A percentile compares a stretch with the other conserved stretches of the same genome.
Conservation (phyloP, 2,329 filamentous ascomycete species). For the Chaetothyriales sp. region DNA sequence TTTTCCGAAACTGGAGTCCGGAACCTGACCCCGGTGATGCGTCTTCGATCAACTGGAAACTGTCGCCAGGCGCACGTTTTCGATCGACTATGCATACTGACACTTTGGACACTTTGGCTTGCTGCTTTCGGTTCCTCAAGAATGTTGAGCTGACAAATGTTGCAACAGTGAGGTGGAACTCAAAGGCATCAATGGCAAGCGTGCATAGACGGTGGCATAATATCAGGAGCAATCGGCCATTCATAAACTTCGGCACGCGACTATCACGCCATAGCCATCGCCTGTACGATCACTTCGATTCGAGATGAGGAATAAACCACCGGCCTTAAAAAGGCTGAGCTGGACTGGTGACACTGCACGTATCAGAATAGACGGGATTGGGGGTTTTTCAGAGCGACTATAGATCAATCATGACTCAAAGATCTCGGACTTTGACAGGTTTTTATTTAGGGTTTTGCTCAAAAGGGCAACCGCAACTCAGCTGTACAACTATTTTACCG, state of each 20-base stretch:
- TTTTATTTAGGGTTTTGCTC: background rate
- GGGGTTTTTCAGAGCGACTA: background rate
- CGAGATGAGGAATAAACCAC: background rate
- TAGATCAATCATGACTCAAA: background rate
- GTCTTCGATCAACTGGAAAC: no score
- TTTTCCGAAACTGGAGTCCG: background rate
- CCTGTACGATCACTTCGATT: background rate
- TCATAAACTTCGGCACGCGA: background rate
- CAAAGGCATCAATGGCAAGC: constrained; percentile 43
- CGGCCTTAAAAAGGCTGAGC: background rate
- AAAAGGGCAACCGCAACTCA: background rate
- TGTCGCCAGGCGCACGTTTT: constrained; percentile 4
- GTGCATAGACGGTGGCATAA: constrained; percentile 1
- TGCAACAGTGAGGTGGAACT: constrained; percentile 51
- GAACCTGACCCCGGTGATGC: background rate
- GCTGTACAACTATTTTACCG: background rate
- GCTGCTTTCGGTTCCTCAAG: background rate
- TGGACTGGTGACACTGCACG: background rate
- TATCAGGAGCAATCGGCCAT: background rate
- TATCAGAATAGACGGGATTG: background rate
- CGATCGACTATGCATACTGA: constrained; percentile 4
- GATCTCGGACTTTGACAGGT: background rate
- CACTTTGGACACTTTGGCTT: background rate
- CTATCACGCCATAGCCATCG: background rate
- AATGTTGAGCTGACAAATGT: constrained; percentile 2